Evolutionary conservation across 495 filamentous ascomycete species (phyloP).

Genomic region (Trichocladium antarcticum): DNA sequence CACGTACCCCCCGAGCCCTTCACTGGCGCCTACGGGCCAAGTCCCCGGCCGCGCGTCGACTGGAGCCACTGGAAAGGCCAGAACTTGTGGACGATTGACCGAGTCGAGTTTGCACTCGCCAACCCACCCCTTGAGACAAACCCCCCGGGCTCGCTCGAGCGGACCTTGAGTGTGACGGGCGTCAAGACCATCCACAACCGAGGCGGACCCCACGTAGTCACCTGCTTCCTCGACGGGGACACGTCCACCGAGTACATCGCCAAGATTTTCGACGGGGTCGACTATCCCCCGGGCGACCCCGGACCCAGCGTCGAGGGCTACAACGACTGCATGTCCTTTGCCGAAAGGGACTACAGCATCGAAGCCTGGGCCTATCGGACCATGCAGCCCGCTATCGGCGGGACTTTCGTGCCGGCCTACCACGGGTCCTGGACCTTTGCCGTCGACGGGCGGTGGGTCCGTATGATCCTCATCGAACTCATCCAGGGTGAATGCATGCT

Average conservation of each 20-base stretch:
- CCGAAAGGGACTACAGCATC: conserved; percentile 1
- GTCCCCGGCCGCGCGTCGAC: not conserved
- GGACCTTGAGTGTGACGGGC: not conserved
- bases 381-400: not conserved
- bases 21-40: not conserved
- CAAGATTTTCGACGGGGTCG: conserved; percentile 1
- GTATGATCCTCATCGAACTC: not conserved
- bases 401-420: not conserved
- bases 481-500: not conserved
- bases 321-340: not conserved
- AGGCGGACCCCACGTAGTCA: not conserved
- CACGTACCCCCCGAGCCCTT: not conserved
- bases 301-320: not conserved
- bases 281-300: not conserved
- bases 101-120: not conserved
- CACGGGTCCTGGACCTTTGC: not conserved
- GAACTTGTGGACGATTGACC: not conserved
- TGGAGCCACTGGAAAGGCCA: not conserved
- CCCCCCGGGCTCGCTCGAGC: not conserved
- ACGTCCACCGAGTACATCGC: not conserved
- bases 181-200: not conserved
- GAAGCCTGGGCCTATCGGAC: not conserved
- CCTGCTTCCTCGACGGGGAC: conserved; percentile 1
- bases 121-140: not conserved
- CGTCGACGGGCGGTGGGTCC: not conserved